Percentiles rank a stretch among this genome's conserved stretches.
phyloP scores from a whole-genome alignment of 768 basidiomycete species.

The Lepiota venenata region DNA sequence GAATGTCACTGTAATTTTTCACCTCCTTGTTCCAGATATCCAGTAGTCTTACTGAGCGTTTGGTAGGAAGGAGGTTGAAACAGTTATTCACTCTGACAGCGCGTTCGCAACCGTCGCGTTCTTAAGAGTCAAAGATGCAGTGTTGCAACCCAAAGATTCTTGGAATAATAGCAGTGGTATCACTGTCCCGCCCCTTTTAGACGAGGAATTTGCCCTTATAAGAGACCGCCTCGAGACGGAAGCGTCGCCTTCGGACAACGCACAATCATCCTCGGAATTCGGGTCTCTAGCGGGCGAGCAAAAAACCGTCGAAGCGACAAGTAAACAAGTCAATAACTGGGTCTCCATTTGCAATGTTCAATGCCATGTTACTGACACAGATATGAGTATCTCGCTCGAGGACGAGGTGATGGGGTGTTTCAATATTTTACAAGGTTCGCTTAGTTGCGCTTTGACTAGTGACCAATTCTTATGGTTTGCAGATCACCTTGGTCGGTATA shows the following conservation, averaged over 20 bases:
- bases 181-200: slow-evolving; percentile 50
- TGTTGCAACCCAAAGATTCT: slow-evolving; percentile 51
- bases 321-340: slow-evolving; percentile 54
- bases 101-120: slow-evolving; percentile 92
- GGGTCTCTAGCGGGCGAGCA: not conserved
- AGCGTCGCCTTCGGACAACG: too few species aligned
- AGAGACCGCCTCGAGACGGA: not conserved
- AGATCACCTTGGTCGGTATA: slow-evolving; percentile 52
- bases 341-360: slow-evolving; percentile 62
- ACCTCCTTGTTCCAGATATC: not conserved
- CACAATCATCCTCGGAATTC: not conserved
- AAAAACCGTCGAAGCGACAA: slow-evolving; percentile 10
- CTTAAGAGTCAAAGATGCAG: slow-evolving; percentile 71
- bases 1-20: slow-evolving; percentile 60
- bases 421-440: slow-evolving; percentile 53
- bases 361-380: slow-evolving; percentile 11
- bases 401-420: slow-evolving; percentile 77
- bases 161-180: slow-evolving; percentile 15
- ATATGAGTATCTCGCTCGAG: slow-evolving; percentile 45
- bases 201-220: slow-evolving; percentile 27
- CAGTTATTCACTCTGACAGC: slow-evolving; percentile 74
- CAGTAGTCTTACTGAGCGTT: slow-evolving; percentile 5
- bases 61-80: slow-evolving; percentile 57
- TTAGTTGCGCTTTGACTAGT: not conserved
- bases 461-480: slow-evolving; percentile 2